phyloP scores from a whole-genome alignment of 2,329 filamentous ascomycete genomes.

The Diaporthe humulicola region DNA sequence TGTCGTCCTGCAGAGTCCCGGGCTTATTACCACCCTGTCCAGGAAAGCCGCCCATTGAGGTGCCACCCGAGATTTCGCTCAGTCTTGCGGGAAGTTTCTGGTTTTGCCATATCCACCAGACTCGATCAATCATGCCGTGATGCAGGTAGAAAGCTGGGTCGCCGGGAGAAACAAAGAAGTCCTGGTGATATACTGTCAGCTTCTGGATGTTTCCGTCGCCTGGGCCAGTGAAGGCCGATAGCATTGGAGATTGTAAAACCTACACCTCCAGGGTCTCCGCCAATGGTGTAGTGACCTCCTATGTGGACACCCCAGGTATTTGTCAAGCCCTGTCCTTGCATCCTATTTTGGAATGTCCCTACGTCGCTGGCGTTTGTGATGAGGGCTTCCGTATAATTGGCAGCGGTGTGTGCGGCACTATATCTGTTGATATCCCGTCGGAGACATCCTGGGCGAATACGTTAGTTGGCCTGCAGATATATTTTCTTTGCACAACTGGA shows the following conservation, averaged over 20 bases:
- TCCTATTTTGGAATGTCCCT: constrained; percentile 8
- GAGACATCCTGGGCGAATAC: constrained; percentile 1
- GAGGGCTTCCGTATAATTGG: constrained; percentile 28
- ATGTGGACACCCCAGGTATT: background rate
- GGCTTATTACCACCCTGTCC: background rate
- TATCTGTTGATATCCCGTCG: constrained; percentile 28
- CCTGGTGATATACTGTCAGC: constrained; percentile 35
- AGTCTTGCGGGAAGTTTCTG: constrained; percentile 15
- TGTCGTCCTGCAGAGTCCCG: constrained; percentile 12
- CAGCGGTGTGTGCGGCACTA: constrained; percentile 16
- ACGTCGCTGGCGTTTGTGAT: constrained; percentile 11
- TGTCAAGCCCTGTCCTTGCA: background rate
- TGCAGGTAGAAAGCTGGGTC: constrained; percentile 53
- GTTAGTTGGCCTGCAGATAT: background rate
- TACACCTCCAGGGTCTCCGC: constrained; percentile 17
- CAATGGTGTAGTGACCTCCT: constrained; percentile 19
- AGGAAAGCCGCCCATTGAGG: constrained; percentile 7
- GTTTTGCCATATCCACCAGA: constrained; percentile 54
- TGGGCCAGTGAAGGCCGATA: too few relatives aligned
- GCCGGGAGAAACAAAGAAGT: constrained; percentile 49
- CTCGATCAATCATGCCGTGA: constrained; percentile 49
- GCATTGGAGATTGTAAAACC: background rate
- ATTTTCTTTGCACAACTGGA: too few relatives aligned
- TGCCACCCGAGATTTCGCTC: constrained; percentile 7
- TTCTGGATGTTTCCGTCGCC: background rate